Evolutionary conservation across 108 stramenopile genomes (phyloP).

Genomic region (Nitzschia inconspicua): DNA sequence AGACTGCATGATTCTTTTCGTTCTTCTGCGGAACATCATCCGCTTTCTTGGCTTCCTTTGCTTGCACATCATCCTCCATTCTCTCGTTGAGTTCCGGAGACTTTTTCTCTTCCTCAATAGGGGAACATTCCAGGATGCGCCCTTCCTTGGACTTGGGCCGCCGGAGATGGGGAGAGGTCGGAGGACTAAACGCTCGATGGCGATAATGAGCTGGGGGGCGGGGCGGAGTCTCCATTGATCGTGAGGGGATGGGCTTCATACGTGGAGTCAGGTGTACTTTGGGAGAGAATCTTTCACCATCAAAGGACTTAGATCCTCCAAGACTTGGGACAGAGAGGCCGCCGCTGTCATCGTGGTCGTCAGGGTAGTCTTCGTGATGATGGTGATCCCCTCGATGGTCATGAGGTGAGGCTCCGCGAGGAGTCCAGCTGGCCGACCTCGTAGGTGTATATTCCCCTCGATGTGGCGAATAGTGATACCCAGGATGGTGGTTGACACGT

Average conservation of each 20-base stretch:
- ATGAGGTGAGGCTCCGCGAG: not conserved
- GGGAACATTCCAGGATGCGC: not conserved
- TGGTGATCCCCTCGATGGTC: not conserved
- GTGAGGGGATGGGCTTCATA: not conserved
- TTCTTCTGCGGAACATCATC: no score
- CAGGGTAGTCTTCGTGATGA: constrained; percentile 4
- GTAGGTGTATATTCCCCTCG: not conserved
- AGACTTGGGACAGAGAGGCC: constrained; percentile 28
- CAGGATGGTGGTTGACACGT: not conserved
- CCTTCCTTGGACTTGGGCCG: constrained; percentile 1
- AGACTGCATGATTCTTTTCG: no score
- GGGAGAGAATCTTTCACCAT: constrained; percentile 1
- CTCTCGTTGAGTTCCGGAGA: not conserved
- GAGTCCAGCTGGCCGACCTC: not conserved
- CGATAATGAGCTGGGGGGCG: not conserved
- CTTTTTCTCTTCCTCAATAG: constrained; percentile 10
- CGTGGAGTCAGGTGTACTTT: constrained; percentile 2
- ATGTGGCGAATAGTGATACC: constrained; percentile 6
- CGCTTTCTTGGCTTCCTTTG: no score
- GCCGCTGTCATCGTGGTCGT: not conserved
- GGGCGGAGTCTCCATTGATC: not conserved
- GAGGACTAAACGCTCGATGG: constrained; percentile 10
- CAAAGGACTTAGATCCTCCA: no score
- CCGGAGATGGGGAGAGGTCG: not conserved
- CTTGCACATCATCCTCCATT: no score